phyloP scores from a whole-genome alignment of 441 rosid genomes.

The Euphorbia schlechtendalii region DNA sequence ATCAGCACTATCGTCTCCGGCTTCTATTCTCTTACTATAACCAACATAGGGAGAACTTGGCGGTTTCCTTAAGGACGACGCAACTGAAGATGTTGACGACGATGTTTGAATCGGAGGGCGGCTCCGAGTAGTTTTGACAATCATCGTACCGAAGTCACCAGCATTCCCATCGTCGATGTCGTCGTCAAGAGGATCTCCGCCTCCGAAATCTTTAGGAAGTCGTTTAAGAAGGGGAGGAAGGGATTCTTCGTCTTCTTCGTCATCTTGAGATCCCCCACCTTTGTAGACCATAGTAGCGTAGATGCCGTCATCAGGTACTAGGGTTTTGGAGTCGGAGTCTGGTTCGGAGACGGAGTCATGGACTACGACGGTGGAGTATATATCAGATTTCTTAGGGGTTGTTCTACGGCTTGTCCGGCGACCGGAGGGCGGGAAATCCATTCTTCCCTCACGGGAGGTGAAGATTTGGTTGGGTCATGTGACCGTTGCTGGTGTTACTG shows the following conservation, averaged over 20 bases:
- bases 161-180: conserved; percentile 37
- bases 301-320: conserved; percentile 25
- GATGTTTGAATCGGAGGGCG: conserved; percentile 19
- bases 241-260: conserved; percentile 54
- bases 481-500: background rate
- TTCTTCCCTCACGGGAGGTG: conserved; percentile 8
- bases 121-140: conserved; percentile 47
- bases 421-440: conserved; percentile 48
- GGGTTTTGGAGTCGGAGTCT: conserved; percentile 27
- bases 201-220: conserved; percentile 87
- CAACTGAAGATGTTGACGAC: conserved; percentile 26
- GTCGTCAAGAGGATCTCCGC: conserved; percentile 47
- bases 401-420: conserved; percentile 41
- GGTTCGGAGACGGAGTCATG: conserved; percentile 45
- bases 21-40: conserved; percentile 23
- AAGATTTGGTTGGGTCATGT: background rate
- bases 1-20: conserved; percentile 40
- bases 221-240: conserved; percentile 81
- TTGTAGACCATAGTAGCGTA: conserved; percentile 63
- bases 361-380: conserved; percentile 59
- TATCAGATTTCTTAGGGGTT: conserved; percentile 43
- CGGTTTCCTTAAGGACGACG: conserved; percentile 1
- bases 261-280: conserved; percentile 27
- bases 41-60: conserved; percentile 25
- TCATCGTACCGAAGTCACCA: conserved; percentile 77